Evolutionary conservation across 345 rosid genomes (phyloP).

Genomic region (Mallotus nudiflorus): DNA sequence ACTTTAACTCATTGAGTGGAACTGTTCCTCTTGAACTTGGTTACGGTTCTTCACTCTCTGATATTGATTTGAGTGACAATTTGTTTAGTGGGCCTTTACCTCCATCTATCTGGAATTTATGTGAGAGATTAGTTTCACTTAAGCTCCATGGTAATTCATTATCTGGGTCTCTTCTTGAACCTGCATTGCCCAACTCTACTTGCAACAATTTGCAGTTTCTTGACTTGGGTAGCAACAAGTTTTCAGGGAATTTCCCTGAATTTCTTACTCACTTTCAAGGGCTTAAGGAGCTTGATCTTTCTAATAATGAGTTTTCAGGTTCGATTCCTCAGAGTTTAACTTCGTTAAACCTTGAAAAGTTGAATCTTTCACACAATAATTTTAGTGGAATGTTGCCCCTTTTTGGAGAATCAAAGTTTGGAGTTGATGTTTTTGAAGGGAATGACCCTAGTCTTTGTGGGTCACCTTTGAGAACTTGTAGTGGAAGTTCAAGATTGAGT

Average conservation of each 20-base stretch:
- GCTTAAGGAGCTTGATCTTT: constrained; percentile 80
- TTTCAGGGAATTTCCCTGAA: constrained; percentile 81
- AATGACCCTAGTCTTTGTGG: constrained; percentile 87
- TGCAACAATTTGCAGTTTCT: constrained; percentile 66
- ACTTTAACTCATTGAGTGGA: constrained; percentile 76
- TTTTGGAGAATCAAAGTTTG: constrained; percentile 67
- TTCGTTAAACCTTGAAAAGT: constrained; percentile 53
- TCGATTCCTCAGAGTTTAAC: constrained; percentile 62
- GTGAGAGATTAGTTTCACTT: constrained; percentile 70
- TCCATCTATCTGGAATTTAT: constrained; percentile 91
- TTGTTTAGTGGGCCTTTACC: constrained; percentile 58
- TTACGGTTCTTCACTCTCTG: constrained; percentile 76
- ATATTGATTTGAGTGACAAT: constrained; percentile 75
- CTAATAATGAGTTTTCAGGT: constrained; percentile 68
- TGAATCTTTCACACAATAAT: constrained; percentile 87
- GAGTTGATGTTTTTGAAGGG: constrained; percentile 68
- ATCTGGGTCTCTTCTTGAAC: constrained; percentile 69
- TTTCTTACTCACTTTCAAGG: constrained; percentile 58
- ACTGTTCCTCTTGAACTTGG: constrained; percentile 92
- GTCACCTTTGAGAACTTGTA: constrained; percentile 64
- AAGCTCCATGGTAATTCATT: constrained; percentile 67
- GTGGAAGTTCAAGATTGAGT: constrained; percentile 61
- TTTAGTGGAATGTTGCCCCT: constrained; percentile 76
- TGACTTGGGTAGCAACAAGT: constrained; percentile 78
- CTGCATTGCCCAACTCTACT: constrained; percentile 77